These are phyloP conservation scores for Omphalotus guepiniiformis DNA, from an alignment of 768 basidiomycete species.

Conservation along the genomic window DNA sequence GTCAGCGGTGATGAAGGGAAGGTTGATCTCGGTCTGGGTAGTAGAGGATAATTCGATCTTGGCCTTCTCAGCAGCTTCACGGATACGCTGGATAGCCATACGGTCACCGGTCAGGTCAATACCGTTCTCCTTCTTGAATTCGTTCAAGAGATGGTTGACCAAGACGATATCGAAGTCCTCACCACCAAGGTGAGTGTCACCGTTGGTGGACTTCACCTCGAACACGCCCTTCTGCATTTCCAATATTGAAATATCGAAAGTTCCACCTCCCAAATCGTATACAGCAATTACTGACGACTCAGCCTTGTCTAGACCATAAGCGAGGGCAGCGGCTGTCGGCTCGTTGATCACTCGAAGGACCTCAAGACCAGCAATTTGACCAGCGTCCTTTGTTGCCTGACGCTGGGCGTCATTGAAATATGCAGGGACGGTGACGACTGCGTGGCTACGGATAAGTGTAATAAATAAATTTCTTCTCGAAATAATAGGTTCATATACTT, in stretches of 20 bases:
- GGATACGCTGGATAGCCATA: constrained; percentile 98
- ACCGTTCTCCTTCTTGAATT: constrained; percentile 94
- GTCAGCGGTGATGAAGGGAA: constrained; percentile 98
- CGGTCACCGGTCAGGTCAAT: constrained; percentile 79
- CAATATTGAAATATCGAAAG: constrained; percentile 98
- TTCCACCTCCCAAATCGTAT: constrained; percentile 97
- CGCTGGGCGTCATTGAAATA: constrained; percentile 99
- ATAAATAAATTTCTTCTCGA: background rate
- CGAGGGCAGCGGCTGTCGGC: constrained; percentile 96
- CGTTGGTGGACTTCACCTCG: constrained; percentile 99
- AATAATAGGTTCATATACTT: constrained; percentile 34
- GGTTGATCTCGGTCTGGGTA: constrained; percentile 92
- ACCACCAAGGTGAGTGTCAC: constrained; percentile 94
- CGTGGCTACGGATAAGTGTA: constrained; percentile 46
- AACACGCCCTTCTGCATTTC: constrained; percentile 99
- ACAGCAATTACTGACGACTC: constrained; percentile 90
- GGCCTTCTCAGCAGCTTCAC: constrained; percentile 99
- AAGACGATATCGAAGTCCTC: constrained; percentile 96
- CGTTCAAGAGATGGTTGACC: constrained; percentile 77
- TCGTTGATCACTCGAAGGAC: constrained; percentile 99
- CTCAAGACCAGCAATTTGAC: constrained; percentile 95
- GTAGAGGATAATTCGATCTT: constrained; percentile 98
- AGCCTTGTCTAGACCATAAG: constrained; percentile 91
- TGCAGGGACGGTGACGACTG: constrained; percentile 93
- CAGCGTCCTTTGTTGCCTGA: constrained; percentile 97